Base-by-base conservation (phyloP, 352 stramenopile species). In the Saprolegnia parasitica region DNA sequence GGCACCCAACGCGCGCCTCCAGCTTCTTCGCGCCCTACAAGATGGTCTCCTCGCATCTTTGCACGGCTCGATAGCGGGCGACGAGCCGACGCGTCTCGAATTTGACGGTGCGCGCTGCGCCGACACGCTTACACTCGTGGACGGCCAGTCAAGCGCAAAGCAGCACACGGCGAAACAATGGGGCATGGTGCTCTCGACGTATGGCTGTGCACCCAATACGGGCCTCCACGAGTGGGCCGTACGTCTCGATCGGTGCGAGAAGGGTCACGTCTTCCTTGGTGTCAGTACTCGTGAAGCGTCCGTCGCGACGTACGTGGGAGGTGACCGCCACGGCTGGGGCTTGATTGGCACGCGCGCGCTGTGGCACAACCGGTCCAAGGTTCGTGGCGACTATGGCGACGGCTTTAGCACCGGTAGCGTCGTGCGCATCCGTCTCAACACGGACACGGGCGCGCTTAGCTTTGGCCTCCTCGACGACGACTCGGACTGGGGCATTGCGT, bases 141-240 rank as follows among this genome's bases (percentile, higher is more conserved):
- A 95, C 66, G 78, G 79, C 29, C 92, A 89, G 64, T 81, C 86
- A 66, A 96, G 85, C 16, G 88, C 87, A 23, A 93, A 91, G 57
- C 88, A 96, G 75, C 93, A 95, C 68, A 93, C 88, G 4, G 87
- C 88, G 16, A 96, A 96, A 49, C 87, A 96, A 47, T 96, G 88
- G 88, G 88, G 88, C 52, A 96, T 95, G 85, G 87, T 93, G 15
- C 93, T 96, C 77, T 80, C 87, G 42, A 94, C 84, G 5, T 92
- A 85, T 6, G 87, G 81, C 16, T 96, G 84, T 50, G 79, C 88
- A 56, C 85, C 85, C 26, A 96, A 93, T 62, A 90, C 83, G 18
- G 86, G 88, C 26, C 87, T 91, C 67, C 86, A 96, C 70, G 86
- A 95, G 60, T 96, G 88, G 88, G 87, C 82, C 1, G 88, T 96